Evolutionary conservation across 1,139 yeast genomes (phyloP), one percentile per base, ranked within the genome.

Genomic region (Magnusiomyces suaveolens): DNA sequence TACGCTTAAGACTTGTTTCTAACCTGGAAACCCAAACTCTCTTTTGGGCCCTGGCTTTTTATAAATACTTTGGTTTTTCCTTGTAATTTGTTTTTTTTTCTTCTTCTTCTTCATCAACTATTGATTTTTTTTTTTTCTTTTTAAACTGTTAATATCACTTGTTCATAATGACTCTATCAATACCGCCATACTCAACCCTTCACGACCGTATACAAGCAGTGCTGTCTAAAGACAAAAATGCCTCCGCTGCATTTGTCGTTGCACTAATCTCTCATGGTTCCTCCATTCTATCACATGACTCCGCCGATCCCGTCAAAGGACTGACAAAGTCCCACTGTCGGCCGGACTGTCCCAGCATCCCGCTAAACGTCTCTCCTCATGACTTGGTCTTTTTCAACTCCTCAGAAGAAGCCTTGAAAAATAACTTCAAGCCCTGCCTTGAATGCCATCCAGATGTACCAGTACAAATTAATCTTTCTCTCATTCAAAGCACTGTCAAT

Each of bases 401-500:
- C 3, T 36, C 41, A 14, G 41, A 36, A n/a, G 86, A 86, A 4
- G 57, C 24, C 41, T 72, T 2, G 58, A 61, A 10, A 12, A 56
- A 67, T 36, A 85, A 83, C 1, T 81, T 64, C 63, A 61, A 60
- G 12, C 77, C 84, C 2, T 84, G 90, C 65, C 69, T 70, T 23
- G 66, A 69, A 50, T 84, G 90, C 56, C 74, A 78, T n/a, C 72
- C 74, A 2, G 64, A 64, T 21, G 56, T 62, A 26, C 59, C 63
- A 29, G 64, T 62, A 43, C 62, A 57, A 21, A 58, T 81, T 44
- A 83, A 81, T 60, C 74, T 81, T 20, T 68, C 73, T n/a, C 67
- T 83, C 52, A 72, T 84, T 56, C 72, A 78, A 50, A 68, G 73
- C 29, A 82, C 88, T 49, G 85, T 84, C 18, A 75, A 74, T 16